Percentiles rank a stretch among this genome's conserved stretches.
These are phyloP conservation scores for Erythrophleum fordii DNA, from an alignment of 306 rosid genomes.

Conservation along the genomic window DNA sequence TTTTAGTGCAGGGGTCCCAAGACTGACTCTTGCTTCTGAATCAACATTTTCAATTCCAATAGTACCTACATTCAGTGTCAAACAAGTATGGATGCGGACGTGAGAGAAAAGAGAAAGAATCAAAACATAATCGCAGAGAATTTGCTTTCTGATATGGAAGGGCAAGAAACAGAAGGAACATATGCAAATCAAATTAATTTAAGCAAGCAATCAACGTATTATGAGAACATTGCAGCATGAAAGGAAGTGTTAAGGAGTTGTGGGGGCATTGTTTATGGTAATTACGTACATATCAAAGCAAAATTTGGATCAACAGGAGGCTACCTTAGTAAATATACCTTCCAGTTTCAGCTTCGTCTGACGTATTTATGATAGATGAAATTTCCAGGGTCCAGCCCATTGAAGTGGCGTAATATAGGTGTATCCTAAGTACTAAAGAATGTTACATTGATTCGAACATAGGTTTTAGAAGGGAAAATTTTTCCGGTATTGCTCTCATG, in stretches of 20 bases:
- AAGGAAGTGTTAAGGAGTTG: background rate
- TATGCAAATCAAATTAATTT: background rate
- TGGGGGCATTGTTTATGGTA: background rate
- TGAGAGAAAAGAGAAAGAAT: conserved; percentile 1
- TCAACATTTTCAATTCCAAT: conserved; percentile 63
- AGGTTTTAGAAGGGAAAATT: background rate
- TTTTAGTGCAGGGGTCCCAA: conserved; percentile 74
- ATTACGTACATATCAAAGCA: background rate
- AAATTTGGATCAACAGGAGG: background rate
- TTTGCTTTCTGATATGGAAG: background rate
- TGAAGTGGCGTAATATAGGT: background rate
- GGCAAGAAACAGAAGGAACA: conserved; percentile 13
- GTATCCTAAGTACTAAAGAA: background rate
- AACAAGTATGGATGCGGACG: conserved; percentile 36
- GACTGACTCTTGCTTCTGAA: conserved; percentile 74
- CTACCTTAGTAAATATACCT: background rate
- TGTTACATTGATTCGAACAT: background rate
- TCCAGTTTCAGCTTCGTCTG: background rate
- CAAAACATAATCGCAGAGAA: background rate
- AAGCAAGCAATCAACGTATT: background rate
- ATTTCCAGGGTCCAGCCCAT: background rate
- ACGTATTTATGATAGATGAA: background rate
- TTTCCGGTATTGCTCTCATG: background rate
- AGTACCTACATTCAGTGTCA: conserved; percentile 61
- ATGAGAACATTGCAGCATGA: background rate